Percentiles rank a stretch among this genome's conserved stretches.
Conservation (phyloP, 176 grass and related monocot species). For the Guadua angustifolia region DNA sequence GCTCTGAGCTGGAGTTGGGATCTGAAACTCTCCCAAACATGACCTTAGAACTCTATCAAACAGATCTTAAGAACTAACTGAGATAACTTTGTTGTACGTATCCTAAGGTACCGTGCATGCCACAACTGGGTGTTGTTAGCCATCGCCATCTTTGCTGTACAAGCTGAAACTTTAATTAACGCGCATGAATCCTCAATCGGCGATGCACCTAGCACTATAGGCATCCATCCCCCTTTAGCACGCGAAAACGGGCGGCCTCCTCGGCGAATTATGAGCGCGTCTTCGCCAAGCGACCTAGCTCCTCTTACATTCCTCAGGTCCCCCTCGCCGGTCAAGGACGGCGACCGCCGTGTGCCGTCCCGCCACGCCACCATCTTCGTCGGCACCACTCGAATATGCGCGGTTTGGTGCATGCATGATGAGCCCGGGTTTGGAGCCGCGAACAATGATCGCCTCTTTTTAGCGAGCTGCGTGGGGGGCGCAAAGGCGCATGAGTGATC, state of each 20-base stretch:
- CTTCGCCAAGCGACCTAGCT: background rate
- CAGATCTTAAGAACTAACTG: too few relatives aligned
- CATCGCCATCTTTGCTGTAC: background rate
- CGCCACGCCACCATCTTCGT: background rate
- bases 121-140: constrained; percentile 4
- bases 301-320: background rate
- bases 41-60: too few relatives aligned
- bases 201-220: background rate
- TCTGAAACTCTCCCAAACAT: too few relatives aligned
- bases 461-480: background rate
- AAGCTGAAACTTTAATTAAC: background rate
- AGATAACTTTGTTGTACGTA: too few relatives aligned
- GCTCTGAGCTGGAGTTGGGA: too few relatives aligned
- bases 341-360: constrained; percentile 25
- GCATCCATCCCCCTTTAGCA: background rate
- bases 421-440: constrained; percentile 2
- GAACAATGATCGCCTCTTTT: constrained; percentile 48
- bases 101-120: too few relatives aligned
- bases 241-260: constrained; percentile 1
- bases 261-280: constrained; percentile 6
- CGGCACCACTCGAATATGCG: background rate
- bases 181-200: background rate
- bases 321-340: constrained; percentile 37
- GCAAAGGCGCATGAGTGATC: background rate
- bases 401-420: constrained; percentile 25